Percentiles rank a stretch among this genome's conserved stretches.
These are phyloP conservation scores for Solanum pimpinellifolium DNA, from an alignment of 257 asterid species.

Conservation along the genomic window DNA sequence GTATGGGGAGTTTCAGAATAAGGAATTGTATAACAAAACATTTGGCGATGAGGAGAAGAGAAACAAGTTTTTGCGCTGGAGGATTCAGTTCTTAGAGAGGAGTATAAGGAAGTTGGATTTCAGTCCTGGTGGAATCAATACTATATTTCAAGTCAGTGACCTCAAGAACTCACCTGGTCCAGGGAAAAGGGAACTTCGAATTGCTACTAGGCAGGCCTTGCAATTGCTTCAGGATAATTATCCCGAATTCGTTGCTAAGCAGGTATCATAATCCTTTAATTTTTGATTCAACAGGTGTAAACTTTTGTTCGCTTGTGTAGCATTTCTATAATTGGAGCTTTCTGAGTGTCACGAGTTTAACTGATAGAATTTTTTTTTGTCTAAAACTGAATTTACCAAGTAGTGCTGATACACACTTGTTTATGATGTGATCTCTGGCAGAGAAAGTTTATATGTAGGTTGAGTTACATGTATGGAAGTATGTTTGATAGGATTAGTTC, in stretches of 20 bases:
- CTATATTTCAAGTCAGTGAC: constrained; percentile 77
- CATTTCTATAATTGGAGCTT: neutral
- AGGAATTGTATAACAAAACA: constrained; percentile 42
- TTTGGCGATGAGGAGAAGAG: constrained; percentile 51
- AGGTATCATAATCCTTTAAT: constrained; percentile 28
- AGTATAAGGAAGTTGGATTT: constrained; percentile 66
- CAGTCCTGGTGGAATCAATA: constrained; percentile 60
- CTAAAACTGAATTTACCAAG: neutral
- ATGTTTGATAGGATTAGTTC: neutral
- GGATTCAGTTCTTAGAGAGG: constrained; percentile 65
- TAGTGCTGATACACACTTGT: neutral
- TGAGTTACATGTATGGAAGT: neutral
- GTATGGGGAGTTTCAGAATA: constrained; percentile 72
- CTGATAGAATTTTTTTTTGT: neutral
- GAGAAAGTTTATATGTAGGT: neutral
- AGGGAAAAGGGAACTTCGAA: constrained; percentile 58
- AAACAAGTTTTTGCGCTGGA: constrained; percentile 45
- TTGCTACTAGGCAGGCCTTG: constrained; percentile 76
- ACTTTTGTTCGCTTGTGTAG: neutral
- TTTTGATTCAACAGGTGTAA: neutral
- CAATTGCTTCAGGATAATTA: constrained; percentile 89
- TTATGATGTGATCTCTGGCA: neutral
- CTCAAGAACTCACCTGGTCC: constrained; percentile 87
- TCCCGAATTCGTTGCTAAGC: constrained; percentile 87
- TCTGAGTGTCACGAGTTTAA: neutral